phyloP scores from a whole-genome alignment of 2,329 filamentous ascomycete genomes.

The Pseudogymnoascus sp. region DNA sequence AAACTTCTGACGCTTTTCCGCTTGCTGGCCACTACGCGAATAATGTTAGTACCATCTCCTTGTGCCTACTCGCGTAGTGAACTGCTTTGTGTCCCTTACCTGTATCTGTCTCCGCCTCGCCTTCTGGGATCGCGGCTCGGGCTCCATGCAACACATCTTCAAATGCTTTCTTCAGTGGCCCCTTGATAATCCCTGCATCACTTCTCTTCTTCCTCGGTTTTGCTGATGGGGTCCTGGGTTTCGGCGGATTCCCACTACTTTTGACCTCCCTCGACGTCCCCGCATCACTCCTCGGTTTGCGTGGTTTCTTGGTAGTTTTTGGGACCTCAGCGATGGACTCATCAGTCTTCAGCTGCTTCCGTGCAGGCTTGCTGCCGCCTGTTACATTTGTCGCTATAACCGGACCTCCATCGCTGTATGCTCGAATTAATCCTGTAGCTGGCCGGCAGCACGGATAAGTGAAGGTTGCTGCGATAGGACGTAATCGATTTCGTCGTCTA shows the following conservation, averaged over 20 bases:
- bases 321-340: neutral
- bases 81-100: neutral
- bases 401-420: slow-evolving; percentile 3
- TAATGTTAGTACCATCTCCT: neutral
- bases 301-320: neutral
- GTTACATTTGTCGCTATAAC: neutral
- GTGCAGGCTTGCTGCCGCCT: neutral
- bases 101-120: neutral
- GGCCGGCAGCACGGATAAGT: neutral
- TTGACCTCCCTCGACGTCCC: neutral
- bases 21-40: neutral
- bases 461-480: neutral
- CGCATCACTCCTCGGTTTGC: neutral
- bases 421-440: neutral
- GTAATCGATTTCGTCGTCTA: slow-evolving; percentile 2
- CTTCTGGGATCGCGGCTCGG: neutral
- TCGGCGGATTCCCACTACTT: neutral
- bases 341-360: neutral
- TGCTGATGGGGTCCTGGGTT: neutral
- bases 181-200: neutral
- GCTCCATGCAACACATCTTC: neutral
- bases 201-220: neutral
- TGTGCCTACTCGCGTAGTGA: neutral
- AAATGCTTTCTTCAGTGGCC: neutral
- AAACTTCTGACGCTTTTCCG: neutral